Conservation (phyloP, 2,329 filamentous ascomycete genomes). For the Pseudogymnoascus sp. region DNA sequence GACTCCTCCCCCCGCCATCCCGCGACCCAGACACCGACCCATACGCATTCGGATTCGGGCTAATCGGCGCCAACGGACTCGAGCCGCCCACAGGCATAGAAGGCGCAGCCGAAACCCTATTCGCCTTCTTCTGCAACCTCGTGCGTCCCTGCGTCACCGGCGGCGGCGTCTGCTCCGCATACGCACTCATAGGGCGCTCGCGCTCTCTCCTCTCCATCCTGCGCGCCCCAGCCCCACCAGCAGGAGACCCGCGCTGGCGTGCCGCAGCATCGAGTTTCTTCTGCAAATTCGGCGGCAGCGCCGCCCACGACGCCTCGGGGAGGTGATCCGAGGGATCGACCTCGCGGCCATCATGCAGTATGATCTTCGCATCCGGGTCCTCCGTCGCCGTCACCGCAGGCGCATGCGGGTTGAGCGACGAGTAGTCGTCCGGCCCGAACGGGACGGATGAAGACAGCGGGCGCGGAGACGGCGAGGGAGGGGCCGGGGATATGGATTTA, state of each 20-base stretch:
- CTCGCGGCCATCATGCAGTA: conserved; percentile 66
- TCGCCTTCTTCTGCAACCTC: conserved; percentile 55
- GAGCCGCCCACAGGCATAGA: conserved; percentile 17
- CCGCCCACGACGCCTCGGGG: conserved; percentile 43
- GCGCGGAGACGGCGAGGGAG: conserved; percentile 22
- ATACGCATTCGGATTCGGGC: conserved; percentile 24
- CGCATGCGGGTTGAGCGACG: conserved; percentile 55
- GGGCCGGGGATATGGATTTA: conserved; percentile 62
- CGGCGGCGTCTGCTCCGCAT: conserved; percentile 47
- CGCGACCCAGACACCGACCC: conserved; percentile 11
- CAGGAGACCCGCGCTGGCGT: conserved; percentile 37
- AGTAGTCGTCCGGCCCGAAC: conserved; percentile 69
- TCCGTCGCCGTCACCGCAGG: conserved; percentile 27
- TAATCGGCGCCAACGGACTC: conserved; percentile 24
- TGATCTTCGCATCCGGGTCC: conserved; percentile 59
- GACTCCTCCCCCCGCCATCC: conserved; percentile 12
- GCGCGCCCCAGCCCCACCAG: conserved; percentile 40
- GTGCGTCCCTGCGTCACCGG: conserved; percentile 43
- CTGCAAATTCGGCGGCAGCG: conserved; percentile 14
- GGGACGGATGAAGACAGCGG: conserved; percentile 40
- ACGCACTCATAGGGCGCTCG: conserved; percentile 45
- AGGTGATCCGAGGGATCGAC: conserved; percentile 76
- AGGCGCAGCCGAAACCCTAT: conserved; percentile 17
- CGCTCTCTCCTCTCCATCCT: conserved; percentile 42
- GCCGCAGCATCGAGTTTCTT: conserved; percentile 40